These are phyloP conservation scores for Russula ochroleuca DNA, from an alignment of 768 basidiomycete species.

Conservation along the genomic window DNA sequence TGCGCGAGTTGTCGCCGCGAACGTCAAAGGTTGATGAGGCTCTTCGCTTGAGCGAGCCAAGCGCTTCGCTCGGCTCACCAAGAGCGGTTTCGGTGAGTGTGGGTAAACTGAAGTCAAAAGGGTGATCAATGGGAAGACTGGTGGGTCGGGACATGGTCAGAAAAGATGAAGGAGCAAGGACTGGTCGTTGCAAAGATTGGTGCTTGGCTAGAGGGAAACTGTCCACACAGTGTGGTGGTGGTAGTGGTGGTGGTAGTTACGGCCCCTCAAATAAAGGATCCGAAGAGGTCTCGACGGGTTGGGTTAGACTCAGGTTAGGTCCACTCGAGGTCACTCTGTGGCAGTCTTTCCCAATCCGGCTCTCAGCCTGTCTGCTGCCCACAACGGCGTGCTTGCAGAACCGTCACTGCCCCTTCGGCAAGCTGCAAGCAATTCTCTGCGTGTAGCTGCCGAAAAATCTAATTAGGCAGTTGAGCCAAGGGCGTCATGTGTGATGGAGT, in stretches of 20 bases:
- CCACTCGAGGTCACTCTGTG: constrained; percentile 2
- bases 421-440: constrained; percentile 3
- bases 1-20: constrained; percentile 16
- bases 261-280: constrained; percentile 7
- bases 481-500: neutral
- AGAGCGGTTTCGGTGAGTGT: neutral
- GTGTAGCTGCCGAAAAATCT: neutral
- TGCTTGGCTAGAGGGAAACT: neutral
- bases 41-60: constrained; percentile 24
- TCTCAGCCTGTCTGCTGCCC: constrained; percentile 1
- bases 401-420: constrained; percentile 8
- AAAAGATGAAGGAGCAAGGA: neutral
- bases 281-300: neutral
- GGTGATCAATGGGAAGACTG: constrained; percentile 40
- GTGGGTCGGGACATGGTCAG: constrained; percentile 6
- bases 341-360: constrained; percentile 12
- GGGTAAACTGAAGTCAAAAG: constrained; percentile 33
- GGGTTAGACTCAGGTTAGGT: constrained; percentile 2
- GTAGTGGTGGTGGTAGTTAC: neutral
- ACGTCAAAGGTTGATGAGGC: constrained; percentile 25
- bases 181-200: neutral
- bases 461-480: neutral
- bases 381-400: constrained; percentile 14
- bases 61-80: constrained; percentile 11
- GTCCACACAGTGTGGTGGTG: neutral